These are phyloP conservation scores for Collybiopsis luxurians DNA, from an alignment of 768 basidiomycete genomes.

Conservation along the genomic window DNA sequence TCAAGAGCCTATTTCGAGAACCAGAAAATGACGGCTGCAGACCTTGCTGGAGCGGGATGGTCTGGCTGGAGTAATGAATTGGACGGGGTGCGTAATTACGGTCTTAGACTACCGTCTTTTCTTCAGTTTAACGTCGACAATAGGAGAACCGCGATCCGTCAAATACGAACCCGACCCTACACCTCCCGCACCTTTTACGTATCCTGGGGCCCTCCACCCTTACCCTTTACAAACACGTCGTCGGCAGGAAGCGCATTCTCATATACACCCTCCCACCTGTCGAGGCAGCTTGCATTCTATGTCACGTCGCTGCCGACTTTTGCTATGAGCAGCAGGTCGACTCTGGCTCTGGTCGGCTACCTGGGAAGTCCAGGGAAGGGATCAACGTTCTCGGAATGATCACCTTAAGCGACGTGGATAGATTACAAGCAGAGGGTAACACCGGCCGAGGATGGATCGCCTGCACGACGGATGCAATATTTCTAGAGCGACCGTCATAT, in stretches of 20 bases:
- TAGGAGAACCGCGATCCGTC: slow-evolving; percentile 26
- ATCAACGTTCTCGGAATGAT: slow-evolving; percentile 78
- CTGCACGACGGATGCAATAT: slow-evolving; percentile 84
- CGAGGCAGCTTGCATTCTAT: slow-evolving; percentile 74
- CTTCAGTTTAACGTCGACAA: neutral
- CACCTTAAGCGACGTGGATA: slow-evolving; percentile 70
- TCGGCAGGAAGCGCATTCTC: slow-evolving; percentile 71
- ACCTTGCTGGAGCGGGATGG: slow-evolving; percentile 63
- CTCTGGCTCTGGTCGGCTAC: slow-evolving; percentile 20
- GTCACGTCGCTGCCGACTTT: slow-evolving; percentile 61
- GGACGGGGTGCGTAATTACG: slow-evolving; percentile 40
- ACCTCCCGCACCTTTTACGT: slow-evolving; percentile 72
- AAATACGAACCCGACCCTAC: slow-evolving; percentile 53
- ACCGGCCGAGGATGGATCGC: slow-evolving; percentile 79
- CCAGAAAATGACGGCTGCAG: slow-evolving; percentile 46
- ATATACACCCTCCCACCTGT: slow-evolving; percentile 81
- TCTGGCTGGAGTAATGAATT: slow-evolving; percentile 68
- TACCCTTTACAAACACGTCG: slow-evolving; percentile 76
- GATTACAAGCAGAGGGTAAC: slow-evolving; percentile 52
- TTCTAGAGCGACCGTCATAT: slow-evolving; percentile 73
- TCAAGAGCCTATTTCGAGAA: slow-evolving; percentile 64
- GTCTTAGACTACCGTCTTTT: neutral
- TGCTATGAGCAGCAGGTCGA: slow-evolving; percentile 44
- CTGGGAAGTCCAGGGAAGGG: slow-evolving; percentile 45
- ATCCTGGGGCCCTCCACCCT: slow-evolving; percentile 77